A percentile compares a stretch with the other conserved stretches of the same genome.
Evolutionary conservation across 129 eudicot species (phyloP).

Genomic region (Oenanthe sinensis): DNA sequence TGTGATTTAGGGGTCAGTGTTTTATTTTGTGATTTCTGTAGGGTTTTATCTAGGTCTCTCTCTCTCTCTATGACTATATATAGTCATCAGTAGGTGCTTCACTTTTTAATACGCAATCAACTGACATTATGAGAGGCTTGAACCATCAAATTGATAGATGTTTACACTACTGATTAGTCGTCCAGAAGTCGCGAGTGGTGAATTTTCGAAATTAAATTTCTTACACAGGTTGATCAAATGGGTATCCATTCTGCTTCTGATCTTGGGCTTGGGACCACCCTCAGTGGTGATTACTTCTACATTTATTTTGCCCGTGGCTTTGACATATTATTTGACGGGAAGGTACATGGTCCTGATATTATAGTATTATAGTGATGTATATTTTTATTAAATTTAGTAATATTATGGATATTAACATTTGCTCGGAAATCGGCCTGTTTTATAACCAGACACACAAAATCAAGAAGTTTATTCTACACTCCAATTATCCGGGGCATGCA

Average conservation of each 20-base stretch:
- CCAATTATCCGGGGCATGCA: conserved; percentile 95
- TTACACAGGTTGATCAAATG: conserved; percentile 86
- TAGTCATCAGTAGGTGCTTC: neutral
- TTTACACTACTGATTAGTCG: neutral
- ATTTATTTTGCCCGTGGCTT: conserved; percentile 84
- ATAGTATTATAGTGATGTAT: neutral
- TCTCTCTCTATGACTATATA: no score
- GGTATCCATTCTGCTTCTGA: conserved; percentile 90
- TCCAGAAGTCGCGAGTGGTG: neutral
- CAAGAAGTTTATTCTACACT: conserved; percentile 86
- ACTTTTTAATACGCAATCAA: neutral
- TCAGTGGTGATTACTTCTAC: conserved; percentile 94
- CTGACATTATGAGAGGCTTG: neutral
- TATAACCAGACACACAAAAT: conserved; percentile 67
- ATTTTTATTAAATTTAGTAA: neutral
- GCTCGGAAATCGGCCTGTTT: neutral
- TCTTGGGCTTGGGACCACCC: conserved; percentile 70
- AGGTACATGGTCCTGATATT: conserved; percentile 35
- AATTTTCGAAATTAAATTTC: neutral
- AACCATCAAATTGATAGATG: neutral
- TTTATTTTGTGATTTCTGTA: neutral
- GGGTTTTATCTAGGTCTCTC: conserved; percentile 1
- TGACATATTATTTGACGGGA: conserved; percentile 93
- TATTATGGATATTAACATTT: neutral
- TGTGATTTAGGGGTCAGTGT: neutral